Conservation (phyloP, 306 rosid species). For the Acacia crassicarpa region DNA sequence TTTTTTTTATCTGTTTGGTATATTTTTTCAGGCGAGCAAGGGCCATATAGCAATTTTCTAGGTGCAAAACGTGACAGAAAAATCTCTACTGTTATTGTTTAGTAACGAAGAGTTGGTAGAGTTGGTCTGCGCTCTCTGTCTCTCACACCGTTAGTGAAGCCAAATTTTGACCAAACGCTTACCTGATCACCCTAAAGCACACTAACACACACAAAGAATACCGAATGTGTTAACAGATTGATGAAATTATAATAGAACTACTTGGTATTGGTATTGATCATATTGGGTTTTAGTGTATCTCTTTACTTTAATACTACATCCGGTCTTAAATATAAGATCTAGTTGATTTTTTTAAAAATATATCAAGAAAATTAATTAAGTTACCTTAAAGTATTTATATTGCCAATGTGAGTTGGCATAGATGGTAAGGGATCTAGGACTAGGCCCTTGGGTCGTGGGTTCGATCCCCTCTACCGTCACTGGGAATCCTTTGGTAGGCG, state of each 20-base stretch:
- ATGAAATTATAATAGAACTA: background rate
- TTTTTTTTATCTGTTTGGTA: background rate
- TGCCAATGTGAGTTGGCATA: too few species aligned
- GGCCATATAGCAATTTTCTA: background rate
- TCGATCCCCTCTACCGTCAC: too few species aligned
- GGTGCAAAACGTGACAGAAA: background rate
- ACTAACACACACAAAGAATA: background rate
- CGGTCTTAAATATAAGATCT: too few species aligned
- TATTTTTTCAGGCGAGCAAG: background rate
- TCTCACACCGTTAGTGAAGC: background rate
- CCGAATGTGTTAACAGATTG: background rate
- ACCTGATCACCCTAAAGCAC: background rate
- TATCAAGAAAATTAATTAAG: too few species aligned
- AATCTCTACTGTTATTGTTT: background rate
- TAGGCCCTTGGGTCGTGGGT: too few species aligned
- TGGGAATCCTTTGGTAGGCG: too few species aligned
- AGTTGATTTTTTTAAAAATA: too few species aligned
- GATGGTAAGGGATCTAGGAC: too few species aligned
- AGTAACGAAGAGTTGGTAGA: background rate
- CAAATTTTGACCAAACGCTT: slow-evolving; percentile 4
- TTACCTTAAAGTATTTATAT: too few species aligned
- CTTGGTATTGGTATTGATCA: background rate
- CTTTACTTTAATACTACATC: too few species aligned
- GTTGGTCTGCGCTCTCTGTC: background rate
- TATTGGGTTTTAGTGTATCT: too few species aligned